Evolutionary conservation across 140 eudicot genomes (phyloP), one percentile per base, ranked within the genome.

Genomic region (Senecio squalidus): DNA sequence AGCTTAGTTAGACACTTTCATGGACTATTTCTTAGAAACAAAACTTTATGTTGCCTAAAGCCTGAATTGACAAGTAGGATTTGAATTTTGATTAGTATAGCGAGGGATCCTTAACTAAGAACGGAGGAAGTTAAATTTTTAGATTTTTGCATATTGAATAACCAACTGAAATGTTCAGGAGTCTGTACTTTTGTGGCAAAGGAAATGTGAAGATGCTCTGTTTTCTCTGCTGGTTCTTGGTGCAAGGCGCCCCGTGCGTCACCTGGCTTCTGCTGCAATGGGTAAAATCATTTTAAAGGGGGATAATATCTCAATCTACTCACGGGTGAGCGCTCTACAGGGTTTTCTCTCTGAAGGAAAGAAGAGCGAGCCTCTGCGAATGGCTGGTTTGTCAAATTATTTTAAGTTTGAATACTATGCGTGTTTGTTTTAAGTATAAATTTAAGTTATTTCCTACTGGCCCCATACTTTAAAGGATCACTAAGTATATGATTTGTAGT

Each of bases 201-300:
- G 98, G 62, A 91, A 91, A 81, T 86, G 98, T 4, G 98, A 91
- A 82, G 96, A 91, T 34, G 88, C 96, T 14, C 94, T 91, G 6
- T 84, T 83, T 70, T 91, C 96, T 55, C 71, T 91, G 54, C 80
- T 91, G 55, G 80, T 86, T 71, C 90, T 91, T 30, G 96, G 98
- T 59, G 95, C 98, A 15, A 74, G 92, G 50, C 80, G 96, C 56
- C 98, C 98, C 25, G 98, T 91, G 70, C 94, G 98, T 7, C 96
- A 86, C 49, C 72, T 91, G 89, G 96, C 98, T 18, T 91, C 98
- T 33, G 73, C 82, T 73, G 98, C 96, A 62, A 91, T 86, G 95
- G 88, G 92, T 17, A 84, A 74, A 71, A 86, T 81, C 74, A 91
- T 91, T 53, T 64, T 17, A 9, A 86, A 81, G 72, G 98, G 98